Evolutionary conservation across 192 early-diverging fungal genomes (phyloP).

Genomic region (Helicostylum pulchrum): DNA sequence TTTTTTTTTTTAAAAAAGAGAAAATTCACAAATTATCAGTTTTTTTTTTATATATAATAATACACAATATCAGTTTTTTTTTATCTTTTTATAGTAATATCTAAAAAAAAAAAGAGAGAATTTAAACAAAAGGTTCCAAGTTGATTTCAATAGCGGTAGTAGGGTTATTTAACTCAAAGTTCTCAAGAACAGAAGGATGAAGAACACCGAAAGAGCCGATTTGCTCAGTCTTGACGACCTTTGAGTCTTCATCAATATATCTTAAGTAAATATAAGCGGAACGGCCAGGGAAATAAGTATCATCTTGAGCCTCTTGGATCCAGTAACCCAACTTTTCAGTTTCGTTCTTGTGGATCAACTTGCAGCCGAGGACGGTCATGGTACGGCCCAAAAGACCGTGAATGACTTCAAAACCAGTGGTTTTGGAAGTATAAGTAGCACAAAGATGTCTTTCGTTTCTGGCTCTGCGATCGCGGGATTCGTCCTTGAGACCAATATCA

Average conservation of each 20-base stretch:
- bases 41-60: background rate
- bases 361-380: constrained; percentile 75
- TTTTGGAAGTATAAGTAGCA: constrained; percentile 78
- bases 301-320: constrained; percentile 74
- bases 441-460: constrained; percentile 88
- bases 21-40: background rate
- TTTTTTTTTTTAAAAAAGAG: background rate
- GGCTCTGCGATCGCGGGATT: constrained; percentile 71
- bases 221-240: constrained; percentile 34
- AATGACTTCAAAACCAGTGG: constrained; percentile 84
- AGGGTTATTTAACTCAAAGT: constrained; percentile 84
- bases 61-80: background rate
- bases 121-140: constrained; percentile 91
- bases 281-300: constrained; percentile 90
- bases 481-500: constrained; percentile 90
- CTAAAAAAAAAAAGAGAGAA: background rate
- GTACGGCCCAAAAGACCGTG: constrained; percentile 91
- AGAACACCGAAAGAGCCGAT: constrained; percentile 90
- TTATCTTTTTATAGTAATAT: background rate
- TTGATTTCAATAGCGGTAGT: constrained; percentile 91
- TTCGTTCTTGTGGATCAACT: constrained; percentile 40
- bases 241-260: constrained; percentile 35
- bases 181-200: constrained; percentile 84
- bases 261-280: constrained; percentile 82
- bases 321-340: constrained; percentile 67